Evolutionary conservation across 768 basidiomycete genomes (phyloP).

Genomic region (Mycena polygramma): DNA sequence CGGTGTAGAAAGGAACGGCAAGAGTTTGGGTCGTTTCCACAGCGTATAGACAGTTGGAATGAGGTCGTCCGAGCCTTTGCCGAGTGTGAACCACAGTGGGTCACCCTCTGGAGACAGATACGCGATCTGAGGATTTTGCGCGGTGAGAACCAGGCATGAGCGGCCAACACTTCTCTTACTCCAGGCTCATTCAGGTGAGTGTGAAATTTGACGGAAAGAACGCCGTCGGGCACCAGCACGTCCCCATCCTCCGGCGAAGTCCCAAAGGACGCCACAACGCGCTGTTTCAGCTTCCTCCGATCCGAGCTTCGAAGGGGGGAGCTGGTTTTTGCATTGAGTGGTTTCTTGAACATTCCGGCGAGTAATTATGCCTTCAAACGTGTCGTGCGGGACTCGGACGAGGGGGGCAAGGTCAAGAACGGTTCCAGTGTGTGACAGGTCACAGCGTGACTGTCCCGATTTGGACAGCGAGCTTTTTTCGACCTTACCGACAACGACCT

Average conservation of each 20-base stretch:
- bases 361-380: neutral
- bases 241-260: conserved; percentile 72
- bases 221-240: conserved; percentile 79
- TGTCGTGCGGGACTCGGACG: neutral
- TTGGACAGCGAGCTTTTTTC: conserved; percentile 1
- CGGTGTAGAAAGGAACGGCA: conserved; percentile 59
- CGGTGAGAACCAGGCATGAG: conserved; percentile 2
- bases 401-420: too few relatives aligned
- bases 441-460: neutral
- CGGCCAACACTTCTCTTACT: conserved; percentile 53
- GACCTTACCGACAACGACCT: neutral
- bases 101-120: conserved; percentile 76
- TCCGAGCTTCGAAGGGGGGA: conserved; percentile 83
- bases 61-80: conserved; percentile 75
- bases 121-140: conserved; percentile 58
- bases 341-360: conserved; percentile 81
- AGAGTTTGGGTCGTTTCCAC: conserved; percentile 78
- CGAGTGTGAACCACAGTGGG: conserved; percentile 84
- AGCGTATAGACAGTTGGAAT: conserved; percentile 88
- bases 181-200: conserved; percentile 76
- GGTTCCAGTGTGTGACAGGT: neutral
- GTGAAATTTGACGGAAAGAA: conserved; percentile 75
- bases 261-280: conserved; percentile 61
- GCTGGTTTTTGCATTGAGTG: conserved; percentile 78
- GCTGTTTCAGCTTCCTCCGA: conserved; percentile 77